A percentile compares a stretch with the other conserved stretches of the same genome.
These are phyloP conservation scores for Entamoeba histolytica DNA, from an alignment of 208 protist genomes.

Conservation along the genomic window DNA sequence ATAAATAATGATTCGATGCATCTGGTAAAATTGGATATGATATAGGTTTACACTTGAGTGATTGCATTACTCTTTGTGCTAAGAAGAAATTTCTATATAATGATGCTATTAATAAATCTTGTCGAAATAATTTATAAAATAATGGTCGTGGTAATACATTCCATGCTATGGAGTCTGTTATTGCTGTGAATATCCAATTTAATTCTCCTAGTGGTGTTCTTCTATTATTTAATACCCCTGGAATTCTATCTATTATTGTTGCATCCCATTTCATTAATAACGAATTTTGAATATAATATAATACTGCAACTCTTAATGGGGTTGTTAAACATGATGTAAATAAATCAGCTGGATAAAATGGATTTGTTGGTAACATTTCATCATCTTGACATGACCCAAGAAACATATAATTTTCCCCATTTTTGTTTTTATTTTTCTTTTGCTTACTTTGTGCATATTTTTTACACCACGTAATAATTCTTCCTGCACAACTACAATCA, in stretches of 20 bases:
- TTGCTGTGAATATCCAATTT: constrained; percentile 87
- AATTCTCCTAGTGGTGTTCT: constrained; percentile 75
- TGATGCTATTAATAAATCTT: neutral
- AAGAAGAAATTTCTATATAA: neutral
- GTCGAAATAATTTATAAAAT: neutral
- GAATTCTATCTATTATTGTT: constrained; percentile 35
- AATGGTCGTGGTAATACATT: constrained; percentile 47
- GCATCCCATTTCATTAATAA: constrained; percentile 21
- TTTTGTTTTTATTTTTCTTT: neutral
- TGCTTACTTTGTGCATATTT: neutral
- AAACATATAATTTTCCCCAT: neutral
- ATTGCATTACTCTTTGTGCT: neutral
- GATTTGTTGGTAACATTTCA: constrained; percentile 75
- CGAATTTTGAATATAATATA: constrained; percentile 50
- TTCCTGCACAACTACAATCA: constrained; percentile 74
- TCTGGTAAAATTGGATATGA: neutral
- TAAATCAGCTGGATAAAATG: constrained; percentile 81
- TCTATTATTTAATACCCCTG: constrained; percentile 48
- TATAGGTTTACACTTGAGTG: neutral
- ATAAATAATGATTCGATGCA: neutral
- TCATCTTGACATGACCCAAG: constrained; percentile 62
- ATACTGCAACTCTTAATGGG: constrained; percentile 73
- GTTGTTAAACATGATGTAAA: constrained; percentile 93
- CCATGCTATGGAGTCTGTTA: constrained; percentile 94
- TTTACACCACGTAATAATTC: constrained; percentile 28